Evolutionary conservation across 1,284 basidiomycete species (phyloP), one percentile per base, ranked within the genome.

Genomic region (Malassezia slooffiae): DNA sequence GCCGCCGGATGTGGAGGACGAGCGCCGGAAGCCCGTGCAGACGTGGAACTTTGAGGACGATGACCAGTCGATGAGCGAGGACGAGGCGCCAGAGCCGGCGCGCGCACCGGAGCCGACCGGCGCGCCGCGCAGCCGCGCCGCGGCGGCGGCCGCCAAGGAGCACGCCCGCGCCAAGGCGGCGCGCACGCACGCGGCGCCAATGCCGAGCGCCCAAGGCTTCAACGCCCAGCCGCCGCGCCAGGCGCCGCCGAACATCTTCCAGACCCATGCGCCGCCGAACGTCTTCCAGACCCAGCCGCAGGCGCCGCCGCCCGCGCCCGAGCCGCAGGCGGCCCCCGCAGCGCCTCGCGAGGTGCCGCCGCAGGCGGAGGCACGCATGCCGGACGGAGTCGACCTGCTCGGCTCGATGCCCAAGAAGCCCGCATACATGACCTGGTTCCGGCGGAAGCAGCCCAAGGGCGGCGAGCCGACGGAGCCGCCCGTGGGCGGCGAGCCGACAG

Each of bases 11-110:
- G n/a, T n/a, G n/a, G n/a, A n/a, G n/a, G n/a, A n/a, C n/a, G n/a
- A 32, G 16, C 13, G 17, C 11, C 9, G 7, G 16, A 7, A 9
- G 34, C 42, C 42, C 20, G 4, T 38, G 19, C 21, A 44, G 31
- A 36, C 26, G 29, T 40, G 37, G 44, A 46, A 46, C 38, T 46
- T 46, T 41, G 45, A 47, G 28, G 45, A 47, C 16, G 45, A 29
- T 12, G 45, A 47, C 28, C n/a, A n/a, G n/a, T n/a, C n/a, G n/a
- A n/a, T n/a, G n/a, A n/a, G n/a, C n/a, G 40, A 41, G 17, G 45
- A 41, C 19, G 11, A 11, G n/a, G 34, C 27, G 19, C 7, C 16
- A 7, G 24, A 20, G 26, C 22, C 22, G 13, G 17, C 13, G 33
- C 29, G 23, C n/a, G 24, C 17, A 31, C 29, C 34, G 8, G 28